Conservation (phyloP, 371 early-diverging fungal species). For the Vairimorpha ceranae region DNA sequence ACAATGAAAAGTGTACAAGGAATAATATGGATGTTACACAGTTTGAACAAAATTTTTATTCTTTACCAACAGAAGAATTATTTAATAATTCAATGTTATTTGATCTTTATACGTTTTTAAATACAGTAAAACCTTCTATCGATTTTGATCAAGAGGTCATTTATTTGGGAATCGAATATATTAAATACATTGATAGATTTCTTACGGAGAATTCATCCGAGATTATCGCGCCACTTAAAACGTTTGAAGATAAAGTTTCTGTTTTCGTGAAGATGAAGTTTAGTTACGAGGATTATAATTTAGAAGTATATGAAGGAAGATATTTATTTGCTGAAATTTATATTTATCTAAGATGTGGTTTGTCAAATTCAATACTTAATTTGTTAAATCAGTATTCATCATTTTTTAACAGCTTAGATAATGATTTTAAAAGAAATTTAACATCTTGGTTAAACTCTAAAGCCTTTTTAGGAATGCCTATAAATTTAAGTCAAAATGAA, state of each 20-base stretch:
- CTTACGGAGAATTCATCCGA: constrained; percentile 26
- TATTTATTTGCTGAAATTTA: constrained; percentile 58
- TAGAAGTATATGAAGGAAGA: constrained; percentile 54
- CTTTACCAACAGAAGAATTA: neutral
- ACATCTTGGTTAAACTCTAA: constrained; percentile 14
- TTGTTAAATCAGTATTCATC: constrained; percentile 31
- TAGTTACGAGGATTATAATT: constrained; percentile 37
- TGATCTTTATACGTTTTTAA: constrained; percentile 47
- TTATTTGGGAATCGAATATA: constrained; percentile 40
- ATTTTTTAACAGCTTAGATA: constrained; percentile 41
- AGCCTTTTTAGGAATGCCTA: neutral
- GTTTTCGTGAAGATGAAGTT: constrained; percentile 51
- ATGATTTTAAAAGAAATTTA: constrained; percentile 35
- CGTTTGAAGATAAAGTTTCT: constrained; percentile 25
- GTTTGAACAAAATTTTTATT: constrained; percentile 31
- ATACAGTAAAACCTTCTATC: neutral
- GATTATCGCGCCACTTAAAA: neutral
- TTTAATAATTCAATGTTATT: constrained; percentile 46
- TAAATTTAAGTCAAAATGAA: constrained; percentile 4
- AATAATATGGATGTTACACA: neutral
- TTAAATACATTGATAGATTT: constrained; percentile 49
- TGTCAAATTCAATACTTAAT: neutral
- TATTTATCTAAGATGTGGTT: constrained; percentile 49
- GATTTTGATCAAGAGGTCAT: constrained; percentile 38
- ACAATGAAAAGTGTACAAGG: neutral